Conservation (phyloP, 192 early-diverging fungal species). For the Dissophora ornata region DNA sequence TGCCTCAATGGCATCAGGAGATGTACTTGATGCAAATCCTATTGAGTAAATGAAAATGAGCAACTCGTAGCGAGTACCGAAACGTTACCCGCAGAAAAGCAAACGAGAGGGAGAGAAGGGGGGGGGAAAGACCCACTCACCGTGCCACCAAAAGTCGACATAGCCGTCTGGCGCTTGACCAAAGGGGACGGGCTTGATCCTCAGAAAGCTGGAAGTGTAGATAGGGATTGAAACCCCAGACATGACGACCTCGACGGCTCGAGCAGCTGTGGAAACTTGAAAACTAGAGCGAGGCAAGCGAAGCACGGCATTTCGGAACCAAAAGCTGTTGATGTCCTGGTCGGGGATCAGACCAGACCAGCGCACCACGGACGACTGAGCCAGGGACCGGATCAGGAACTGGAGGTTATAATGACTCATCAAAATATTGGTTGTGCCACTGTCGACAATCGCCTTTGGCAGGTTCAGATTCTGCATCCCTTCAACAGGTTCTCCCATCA, state of each 20-base stretch:
- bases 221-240: constrained; percentile 35
- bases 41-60: neutral
- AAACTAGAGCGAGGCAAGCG: constrained; percentile 39
- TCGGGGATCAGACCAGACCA: constrained; percentile 34
- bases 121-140: constrained; percentile 3
- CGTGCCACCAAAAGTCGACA: constrained; percentile 51
- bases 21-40: constrained; percentile 50
- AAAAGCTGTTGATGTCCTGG: constrained; percentile 38
- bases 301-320: constrained; percentile 43
- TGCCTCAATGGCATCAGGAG: constrained; percentile 19
- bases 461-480: constrained; percentile 50
- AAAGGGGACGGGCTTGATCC: constrained; percentile 26
- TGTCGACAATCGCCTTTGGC: constrained; percentile 47
- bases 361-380: constrained; percentile 10
- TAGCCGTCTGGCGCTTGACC: constrained; percentile 33
- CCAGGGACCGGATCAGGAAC: constrained; percentile 40
- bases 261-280: constrained; percentile 13
- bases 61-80: too few relatives aligned
- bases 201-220: constrained; percentile 40
- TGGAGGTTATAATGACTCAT: constrained; percentile 50
- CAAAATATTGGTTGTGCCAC: constrained; percentile 49
- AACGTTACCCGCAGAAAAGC: too few relatives aligned
- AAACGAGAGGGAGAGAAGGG: too few relatives aligned
- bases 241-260: constrained; percentile 26
- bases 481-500: constrained; percentile 26